Percentiles rank a stretch among this genome's conserved stretches.
phyloP scores from a whole-genome alignment of 2,329 filamentous ascomycete genomes.

The Orbilia blumenaviensis region DNA sequence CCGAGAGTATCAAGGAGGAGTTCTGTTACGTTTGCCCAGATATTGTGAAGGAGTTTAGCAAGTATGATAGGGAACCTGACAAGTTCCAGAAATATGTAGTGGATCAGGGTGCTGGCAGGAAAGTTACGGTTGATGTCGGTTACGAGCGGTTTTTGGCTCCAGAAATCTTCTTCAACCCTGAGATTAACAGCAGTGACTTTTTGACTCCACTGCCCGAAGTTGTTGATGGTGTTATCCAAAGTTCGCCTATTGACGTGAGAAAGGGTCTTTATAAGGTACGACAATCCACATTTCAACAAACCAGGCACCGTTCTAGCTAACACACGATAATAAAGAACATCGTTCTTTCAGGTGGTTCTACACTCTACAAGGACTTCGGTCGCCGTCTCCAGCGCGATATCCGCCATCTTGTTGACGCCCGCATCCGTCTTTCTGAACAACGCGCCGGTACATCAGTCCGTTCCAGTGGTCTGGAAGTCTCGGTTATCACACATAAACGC shows the following conservation, averaged over 20 bases:
- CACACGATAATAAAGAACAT: conserved; percentile 72
- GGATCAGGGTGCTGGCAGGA: conserved; percentile 82
- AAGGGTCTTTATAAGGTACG: conserved; percentile 85
- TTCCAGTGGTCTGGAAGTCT: conserved; percentile 93
- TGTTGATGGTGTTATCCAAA: conserved; percentile 96
- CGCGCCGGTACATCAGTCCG: conserved; percentile 84
- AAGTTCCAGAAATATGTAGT: conserved; percentile 91
- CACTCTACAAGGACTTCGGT: conserved; percentile 98
- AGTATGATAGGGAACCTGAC: conserved; percentile 91
- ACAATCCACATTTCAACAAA: background rate
- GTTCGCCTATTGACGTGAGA: conserved; percentile 95
- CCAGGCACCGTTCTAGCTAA: too few relatives aligned
- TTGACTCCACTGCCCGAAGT: conserved; percentile 92
- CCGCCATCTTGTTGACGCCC: conserved; percentile 89
- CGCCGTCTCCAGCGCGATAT: conserved; percentile 96
- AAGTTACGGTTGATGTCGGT: conserved; percentile 87
- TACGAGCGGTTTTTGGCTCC: conserved; percentile 98
- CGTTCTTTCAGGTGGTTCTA: conserved; percentile 94
- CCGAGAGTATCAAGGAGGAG: conserved; percentile 97
- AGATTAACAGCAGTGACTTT: conserved; percentile 99
- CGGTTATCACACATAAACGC: conserved; percentile 96
- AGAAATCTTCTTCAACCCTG: conserved; percentile 99
- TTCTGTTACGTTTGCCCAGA: conserved; percentile 98
- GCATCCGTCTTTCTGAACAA: conserved; percentile 90
- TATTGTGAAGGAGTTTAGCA: conserved; percentile 97